Evolutionary conservation across 2,329 filamentous ascomycete genomes (phyloP).

Genomic region (Triangularia setosa): DNA sequence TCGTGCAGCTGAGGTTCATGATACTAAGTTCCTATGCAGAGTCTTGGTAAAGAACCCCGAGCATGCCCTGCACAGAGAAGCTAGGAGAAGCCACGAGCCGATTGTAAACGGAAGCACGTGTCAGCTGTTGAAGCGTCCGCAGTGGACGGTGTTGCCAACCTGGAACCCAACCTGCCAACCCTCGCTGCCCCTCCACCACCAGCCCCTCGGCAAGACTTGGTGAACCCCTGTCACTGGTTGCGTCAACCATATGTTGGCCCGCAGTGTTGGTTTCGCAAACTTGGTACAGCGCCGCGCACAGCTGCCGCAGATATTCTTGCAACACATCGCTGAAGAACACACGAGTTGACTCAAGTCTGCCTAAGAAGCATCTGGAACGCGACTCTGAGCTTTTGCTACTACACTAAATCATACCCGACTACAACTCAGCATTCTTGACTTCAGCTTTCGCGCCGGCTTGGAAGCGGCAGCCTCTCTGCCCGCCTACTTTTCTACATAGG

Average conservation of each 20-base stretch:
- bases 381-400: neutral
- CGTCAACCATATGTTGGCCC: constrained; percentile 13
- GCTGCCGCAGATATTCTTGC: constrained; percentile 16
- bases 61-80: neutral
- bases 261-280: constrained; percentile 17
- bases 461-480: neutral
- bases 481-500: neutral
- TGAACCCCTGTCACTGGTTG: constrained; percentile 9
- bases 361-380: constrained; percentile 8
- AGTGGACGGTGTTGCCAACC: neutral
- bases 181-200: constrained; percentile 10
- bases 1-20: neutral
- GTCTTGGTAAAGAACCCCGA: neutral
- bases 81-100: neutral
- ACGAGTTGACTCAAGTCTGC: constrained; percentile 15
- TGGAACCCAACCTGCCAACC: constrained; percentile 10
- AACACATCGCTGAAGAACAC: constrained; percentile 6
- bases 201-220: neutral
- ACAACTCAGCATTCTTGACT: neutral
- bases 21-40: neutral
- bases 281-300: constrained; percentile 17
- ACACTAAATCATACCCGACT: neutral
- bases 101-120: constrained; percentile 14
- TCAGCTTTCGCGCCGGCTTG: no score
- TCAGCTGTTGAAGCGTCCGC: constrained; percentile 14